These are phyloP conservation scores for Aspergillus proliferans DNA, from an alignment of 2,329 filamentous ascomycete genomes.

Conservation along the genomic window DNA sequence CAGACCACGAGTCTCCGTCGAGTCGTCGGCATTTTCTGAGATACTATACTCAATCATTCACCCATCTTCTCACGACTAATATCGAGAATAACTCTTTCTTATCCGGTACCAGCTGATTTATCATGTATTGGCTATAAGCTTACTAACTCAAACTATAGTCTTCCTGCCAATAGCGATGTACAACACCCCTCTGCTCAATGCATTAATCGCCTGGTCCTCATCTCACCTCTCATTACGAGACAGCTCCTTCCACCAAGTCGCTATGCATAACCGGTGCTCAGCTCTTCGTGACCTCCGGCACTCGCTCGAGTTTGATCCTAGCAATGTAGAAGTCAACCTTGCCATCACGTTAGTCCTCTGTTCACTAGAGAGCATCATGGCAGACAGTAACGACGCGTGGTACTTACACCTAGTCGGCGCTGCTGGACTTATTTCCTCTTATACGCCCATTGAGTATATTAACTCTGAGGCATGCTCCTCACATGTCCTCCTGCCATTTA, in stretches of 20 bases:
- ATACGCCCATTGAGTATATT: no score
- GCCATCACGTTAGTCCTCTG: conserved; percentile 5
- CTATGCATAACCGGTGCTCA: conserved; percentile 4
- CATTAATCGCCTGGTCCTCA: conserved; percentile 7
- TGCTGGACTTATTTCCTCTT: conserved; percentile 4
- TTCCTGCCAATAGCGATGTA: conserved; percentile 8
- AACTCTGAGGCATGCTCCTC: not conserved
- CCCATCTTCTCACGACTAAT: conserved; percentile 6
- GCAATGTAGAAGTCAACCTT: conserved; percentile 4
- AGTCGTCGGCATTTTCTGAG: conserved; percentile 7
- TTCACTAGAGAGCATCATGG: conserved; percentile 8
- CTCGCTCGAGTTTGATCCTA: conserved; percentile 2
- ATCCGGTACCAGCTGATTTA: not conserved
- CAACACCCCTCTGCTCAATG: conserved; percentile 4
- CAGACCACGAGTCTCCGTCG: conserved; percentile 5
- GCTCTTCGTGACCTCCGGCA: conserved; percentile 1
- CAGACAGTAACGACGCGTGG: conserved; percentile 5
- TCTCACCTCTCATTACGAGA: conserved; percentile 6
- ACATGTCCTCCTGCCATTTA: conserved; percentile 1
- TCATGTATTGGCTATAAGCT: no score
- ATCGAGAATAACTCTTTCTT: conserved; percentile 9
- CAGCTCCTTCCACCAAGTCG: conserved; percentile 3
- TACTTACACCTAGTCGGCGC: conserved; percentile 6
- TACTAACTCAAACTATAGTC: not conserved
- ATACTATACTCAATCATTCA: conserved; percentile 10